These are phyloP conservation scores for Suhomyces panamericanus DNA, from an alignment of 1,139 yeast species.

Conservation along the genomic window DNA sequence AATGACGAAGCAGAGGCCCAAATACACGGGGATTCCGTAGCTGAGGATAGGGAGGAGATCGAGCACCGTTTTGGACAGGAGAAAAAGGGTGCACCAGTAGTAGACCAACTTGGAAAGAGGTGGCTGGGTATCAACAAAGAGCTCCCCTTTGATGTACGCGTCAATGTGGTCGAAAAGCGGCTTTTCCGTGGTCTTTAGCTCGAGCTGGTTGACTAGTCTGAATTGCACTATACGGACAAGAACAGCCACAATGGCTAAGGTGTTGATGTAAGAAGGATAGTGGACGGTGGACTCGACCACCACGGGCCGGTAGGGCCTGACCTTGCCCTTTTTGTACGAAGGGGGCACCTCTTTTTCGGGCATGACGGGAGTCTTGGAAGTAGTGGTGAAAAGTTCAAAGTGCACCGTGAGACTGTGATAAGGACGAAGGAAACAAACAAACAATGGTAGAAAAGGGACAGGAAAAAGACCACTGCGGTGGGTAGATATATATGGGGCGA, in stretches of 20 bases:
- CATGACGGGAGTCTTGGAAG: not conserved
- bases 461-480: too few relatives aligned
- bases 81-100: slow-evolving; percentile 27
- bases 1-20: not conserved
- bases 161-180: slow-evolving; percentile 11
- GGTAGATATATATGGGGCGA: too few relatives aligned
- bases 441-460: too few relatives aligned
- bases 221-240: not conserved
- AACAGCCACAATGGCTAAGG: not conserved
- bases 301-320: slow-evolving; percentile 5
- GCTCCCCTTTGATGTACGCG: slow-evolving; percentile 60
- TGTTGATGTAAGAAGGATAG: not conserved
- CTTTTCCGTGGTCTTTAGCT: not conserved
- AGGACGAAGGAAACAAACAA: too few relatives aligned
- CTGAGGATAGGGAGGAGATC: not conserved
- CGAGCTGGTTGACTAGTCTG: not conserved
- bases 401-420: too few relatives aligned
- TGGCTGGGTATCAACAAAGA: slow-evolving; percentile 62
- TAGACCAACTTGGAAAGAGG: slow-evolving; percentile 57
- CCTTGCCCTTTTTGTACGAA: slow-evolving; percentile 4
- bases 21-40: not conserved
- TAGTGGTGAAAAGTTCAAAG: not conserved
- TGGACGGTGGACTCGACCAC: not conserved
- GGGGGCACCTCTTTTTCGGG: not conserved
- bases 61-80: not conserved